These are phyloP conservation scores for Coleophoma cylindrospora DNA, from an alignment of 2,329 filamentous ascomycete species.

Conservation along the genomic window DNA sequence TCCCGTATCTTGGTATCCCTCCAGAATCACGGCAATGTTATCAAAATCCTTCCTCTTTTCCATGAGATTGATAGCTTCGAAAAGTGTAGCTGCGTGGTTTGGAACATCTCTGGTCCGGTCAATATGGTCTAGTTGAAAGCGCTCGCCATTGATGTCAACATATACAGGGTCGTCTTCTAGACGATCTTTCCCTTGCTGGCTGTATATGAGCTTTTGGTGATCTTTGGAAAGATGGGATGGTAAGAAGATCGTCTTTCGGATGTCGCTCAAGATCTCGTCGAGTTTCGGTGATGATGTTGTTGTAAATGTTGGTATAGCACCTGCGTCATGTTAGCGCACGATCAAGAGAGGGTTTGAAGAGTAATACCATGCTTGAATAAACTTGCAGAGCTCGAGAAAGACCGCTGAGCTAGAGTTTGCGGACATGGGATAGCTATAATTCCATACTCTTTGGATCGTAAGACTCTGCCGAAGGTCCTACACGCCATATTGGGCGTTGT, in stretches of 20 bases:
- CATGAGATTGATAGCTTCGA: slow-evolving; percentile 20
- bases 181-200: slow-evolving; percentile 36
- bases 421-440: slow-evolving; percentile 5
- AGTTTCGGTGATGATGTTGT: slow-evolving; percentile 47
- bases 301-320: slow-evolving; percentile 33
- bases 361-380: slow-evolving; percentile 18
- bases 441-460: slow-evolving; percentile 13
- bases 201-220: slow-evolving; percentile 50
- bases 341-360: background rate
- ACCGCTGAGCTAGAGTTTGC: slow-evolving; percentile 10
- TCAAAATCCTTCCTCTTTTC: slow-evolving; percentile 26
- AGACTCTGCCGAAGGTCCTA: slow-evolving; percentile 3
- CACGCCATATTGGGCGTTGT: too few species aligned
- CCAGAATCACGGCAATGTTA: slow-evolving; percentile 24
- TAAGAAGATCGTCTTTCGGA: slow-evolving; percentile 56
- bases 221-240: slow-evolving; percentile 50
- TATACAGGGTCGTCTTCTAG: slow-evolving; percentile 51
- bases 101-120: slow-evolving; percentile 16
- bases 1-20: slow-evolving; percentile 17
- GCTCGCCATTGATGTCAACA: slow-evolving; percentile 52
- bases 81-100: slow-evolving; percentile 4
- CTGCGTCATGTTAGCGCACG: slow-evolving; percentile 5
- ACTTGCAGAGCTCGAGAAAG: slow-evolving; percentile 21
- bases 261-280: slow-evolving; percentile 42
- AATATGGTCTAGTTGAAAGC: slow-evolving; percentile 23